Conservation (phyloP, 176 grass and related monocot species). For the Triticum monococcum region DNA sequence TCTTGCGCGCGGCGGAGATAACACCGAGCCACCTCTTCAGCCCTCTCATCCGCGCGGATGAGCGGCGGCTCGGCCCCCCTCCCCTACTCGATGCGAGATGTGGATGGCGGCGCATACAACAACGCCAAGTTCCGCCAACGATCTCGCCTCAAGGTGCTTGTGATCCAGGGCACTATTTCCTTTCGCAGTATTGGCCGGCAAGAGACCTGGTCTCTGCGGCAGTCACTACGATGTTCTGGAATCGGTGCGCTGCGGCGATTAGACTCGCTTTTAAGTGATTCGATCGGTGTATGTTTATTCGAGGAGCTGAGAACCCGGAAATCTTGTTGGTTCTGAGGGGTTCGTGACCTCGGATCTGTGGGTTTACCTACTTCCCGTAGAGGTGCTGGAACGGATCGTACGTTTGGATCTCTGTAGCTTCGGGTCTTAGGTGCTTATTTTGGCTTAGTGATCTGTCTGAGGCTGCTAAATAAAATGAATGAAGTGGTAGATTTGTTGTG, state of each 20-base stretch:
- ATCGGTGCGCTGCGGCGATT: background rate
- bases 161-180: background rate
- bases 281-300: background rate
- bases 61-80: constrained; percentile 37
- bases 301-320: background rate
- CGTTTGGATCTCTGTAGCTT: background rate
- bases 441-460: background rate
- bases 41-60: constrained; percentile 32
- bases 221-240: background rate
- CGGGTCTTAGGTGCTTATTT: background rate
- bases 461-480: background rate
- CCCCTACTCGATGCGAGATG: constrained; percentile 76
- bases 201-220: background rate
- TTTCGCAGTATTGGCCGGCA: background rate
- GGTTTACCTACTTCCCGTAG: background rate
- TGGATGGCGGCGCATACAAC: constrained; percentile 65
- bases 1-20: constrained; percentile 24
- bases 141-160: constrained; percentile 73
- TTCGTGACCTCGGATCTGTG: constrained; percentile 25
- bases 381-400: background rate
- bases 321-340: background rate
- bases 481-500: background rate
- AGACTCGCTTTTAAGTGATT: background rate
- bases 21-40: background rate
- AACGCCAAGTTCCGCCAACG: constrained; percentile 96